Evolutionary conservation across 2,329 filamentous ascomycete species (phyloP).

Genomic region (Exutisphaerella laricina): DNA sequence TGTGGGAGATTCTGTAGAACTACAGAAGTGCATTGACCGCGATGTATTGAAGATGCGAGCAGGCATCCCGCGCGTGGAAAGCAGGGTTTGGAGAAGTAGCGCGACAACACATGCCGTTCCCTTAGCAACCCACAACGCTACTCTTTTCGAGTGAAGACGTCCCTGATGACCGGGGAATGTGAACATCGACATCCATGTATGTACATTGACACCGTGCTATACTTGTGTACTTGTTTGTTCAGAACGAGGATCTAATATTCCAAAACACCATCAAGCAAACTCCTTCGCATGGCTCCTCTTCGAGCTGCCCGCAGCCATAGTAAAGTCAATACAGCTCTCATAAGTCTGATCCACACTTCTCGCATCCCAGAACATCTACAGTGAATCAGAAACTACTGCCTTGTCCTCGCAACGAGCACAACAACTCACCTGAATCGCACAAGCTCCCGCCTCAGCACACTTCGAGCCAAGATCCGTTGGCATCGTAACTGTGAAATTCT

Average conservation of each 20-base stretch:
- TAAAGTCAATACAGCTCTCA: slow-evolving; percentile 58
- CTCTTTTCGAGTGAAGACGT: too few species aligned
- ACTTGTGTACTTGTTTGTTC: too few species aligned
- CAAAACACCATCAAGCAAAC: neutral
- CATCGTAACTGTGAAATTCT: slow-evolving; percentile 50
- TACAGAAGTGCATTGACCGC: neutral
- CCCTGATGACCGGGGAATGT: too few species aligned
- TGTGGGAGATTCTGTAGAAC: neutral
- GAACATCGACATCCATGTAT: too few species aligned
- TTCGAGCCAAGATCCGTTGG: slow-evolving; percentile 44
- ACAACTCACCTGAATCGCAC: slow-evolving; percentile 56
- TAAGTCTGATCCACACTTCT: slow-evolving; percentile 55
- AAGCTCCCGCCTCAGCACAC: slow-evolving; percentile 46
- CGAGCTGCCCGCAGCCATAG: slow-evolving; percentile 30
- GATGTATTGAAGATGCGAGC: neutral
- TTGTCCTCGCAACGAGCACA: too few species aligned
- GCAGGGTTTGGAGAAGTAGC: neutral
- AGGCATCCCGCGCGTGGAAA: neutral
- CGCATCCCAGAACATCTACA: slow-evolving; percentile 61
- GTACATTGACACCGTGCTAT: too few species aligned
- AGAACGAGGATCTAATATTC: too few species aligned
- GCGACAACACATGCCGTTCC: too few species aligned
- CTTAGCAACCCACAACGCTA: neutral
- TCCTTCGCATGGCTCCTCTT: slow-evolving; percentile 14
- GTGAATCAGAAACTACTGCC: too few species aligned